Conservation (phyloP, 805 yeast genomes). For the Metschnikowia vanudenii region DNA sequence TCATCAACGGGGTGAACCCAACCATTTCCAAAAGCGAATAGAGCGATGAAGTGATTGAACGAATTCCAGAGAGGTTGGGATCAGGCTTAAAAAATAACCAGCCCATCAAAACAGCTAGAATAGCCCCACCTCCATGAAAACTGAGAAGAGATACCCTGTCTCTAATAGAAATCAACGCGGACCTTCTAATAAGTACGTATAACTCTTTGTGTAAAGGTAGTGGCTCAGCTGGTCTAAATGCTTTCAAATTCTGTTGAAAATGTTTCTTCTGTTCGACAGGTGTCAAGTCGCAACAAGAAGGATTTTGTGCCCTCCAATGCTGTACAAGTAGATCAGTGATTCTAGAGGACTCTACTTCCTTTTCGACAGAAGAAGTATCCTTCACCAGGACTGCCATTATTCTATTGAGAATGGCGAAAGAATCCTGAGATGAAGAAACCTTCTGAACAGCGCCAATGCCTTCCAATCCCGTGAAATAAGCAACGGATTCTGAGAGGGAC, state of each 20-base stretch:
- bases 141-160: slow-evolving; percentile 35
- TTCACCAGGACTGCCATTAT: slow-evolving; percentile 22
- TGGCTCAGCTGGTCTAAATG: slow-evolving; percentile 20
- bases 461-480: slow-evolving; percentile 42
- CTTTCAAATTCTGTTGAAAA: slow-evolving; percentile 20
- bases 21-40: slow-evolving; percentile 40
- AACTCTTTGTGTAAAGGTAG: slow-evolving; percentile 33
- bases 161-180: slow-evolving; percentile 32
- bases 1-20: slow-evolving; percentile 40
- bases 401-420: slow-evolving; percentile 14
- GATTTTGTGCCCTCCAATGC: slow-evolving; percentile 13
- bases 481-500: slow-evolving; percentile 41
- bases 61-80: slow-evolving; percentile 57
- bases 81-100: slow-evolving; percentile 74
- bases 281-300: slow-evolving; percentile 4
- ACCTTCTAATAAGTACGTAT: slow-evolving; percentile 33
- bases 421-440: slow-evolving; percentile 10
- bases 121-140: slow-evolving; percentile 37
- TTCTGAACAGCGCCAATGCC: slow-evolving; percentile 11
- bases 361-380: slow-evolving; percentile 14
- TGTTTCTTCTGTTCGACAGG: slow-evolving; percentile 16
- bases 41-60: slow-evolving; percentile 48
- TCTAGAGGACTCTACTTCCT: slow-evolving; percentile 13
- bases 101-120: slow-evolving; percentile 64
- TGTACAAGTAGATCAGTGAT: slow-evolving; percentile 13